phyloP scores from a whole-genome alignment of 768 basidiomycete species.

The Multifurca ochricompacta region DNA sequence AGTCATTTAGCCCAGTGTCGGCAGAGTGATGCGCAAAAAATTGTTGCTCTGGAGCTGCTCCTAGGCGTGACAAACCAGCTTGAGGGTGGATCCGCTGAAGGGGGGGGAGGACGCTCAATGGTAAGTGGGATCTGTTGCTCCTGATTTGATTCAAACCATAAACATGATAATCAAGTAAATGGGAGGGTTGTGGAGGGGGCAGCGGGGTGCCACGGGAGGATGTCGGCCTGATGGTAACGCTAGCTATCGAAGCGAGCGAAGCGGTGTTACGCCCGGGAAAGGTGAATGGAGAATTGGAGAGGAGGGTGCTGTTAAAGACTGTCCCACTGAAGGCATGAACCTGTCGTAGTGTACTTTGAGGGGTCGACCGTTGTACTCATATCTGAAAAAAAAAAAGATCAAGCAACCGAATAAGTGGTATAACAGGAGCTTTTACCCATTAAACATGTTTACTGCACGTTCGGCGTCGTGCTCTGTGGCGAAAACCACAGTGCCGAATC shows the following conservation, averaged over 20 bases:
- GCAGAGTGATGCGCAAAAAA: conserved; percentile 2
- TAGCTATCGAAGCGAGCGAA: conserved; percentile 5
- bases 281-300: conserved; percentile 8
- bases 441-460: conserved; percentile 78
- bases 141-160: not conserved
- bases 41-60: conserved; percentile 1
- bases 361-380: conserved; percentile 78
- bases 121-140: not conserved
- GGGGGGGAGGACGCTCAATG: conserved; percentile 3
- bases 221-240: not conserved
- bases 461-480: conserved; percentile 79
- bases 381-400: conserved; percentile 37
- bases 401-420: not conserved
- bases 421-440: conserved; percentile 54
- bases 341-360: conserved; percentile 92
- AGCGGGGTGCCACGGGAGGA: conserved; percentile 6
- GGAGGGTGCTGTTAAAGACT: conserved; percentile 17
- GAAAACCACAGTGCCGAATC: conserved; percentile 89
- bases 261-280: not conserved
- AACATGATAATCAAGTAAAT: conserved; percentile 6
- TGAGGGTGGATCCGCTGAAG: conserved; percentile 11
- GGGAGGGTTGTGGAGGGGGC: not conserved
- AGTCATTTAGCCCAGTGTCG: not conserved
- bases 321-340: conserved; percentile 40
- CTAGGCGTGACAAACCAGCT: not conserved